phyloP scores from a whole-genome alignment of 495 filamentous ascomycete genomes.

The Viridothelium virens region DNA sequence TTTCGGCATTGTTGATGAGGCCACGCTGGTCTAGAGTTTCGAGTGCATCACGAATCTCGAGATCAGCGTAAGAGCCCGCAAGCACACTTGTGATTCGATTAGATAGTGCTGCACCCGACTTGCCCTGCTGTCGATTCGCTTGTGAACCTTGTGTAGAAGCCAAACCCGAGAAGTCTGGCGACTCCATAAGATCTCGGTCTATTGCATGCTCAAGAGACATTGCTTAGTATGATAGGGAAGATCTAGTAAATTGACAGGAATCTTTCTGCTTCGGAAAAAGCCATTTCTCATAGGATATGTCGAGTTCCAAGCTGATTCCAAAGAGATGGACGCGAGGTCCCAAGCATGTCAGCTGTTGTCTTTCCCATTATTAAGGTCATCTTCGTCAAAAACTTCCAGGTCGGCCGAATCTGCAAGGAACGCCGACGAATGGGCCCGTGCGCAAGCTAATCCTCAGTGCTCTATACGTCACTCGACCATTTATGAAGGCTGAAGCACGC shows the following conservation, averaged over 20 bases:
- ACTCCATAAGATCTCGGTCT: neutral
- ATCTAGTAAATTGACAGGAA: no score
- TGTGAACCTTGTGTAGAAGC: conserved; percentile 39
- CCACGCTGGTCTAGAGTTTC: conserved; percentile 63
- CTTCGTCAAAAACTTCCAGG: no score
- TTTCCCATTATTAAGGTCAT: neutral
- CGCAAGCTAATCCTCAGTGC: neutral
- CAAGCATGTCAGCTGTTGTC: neutral
- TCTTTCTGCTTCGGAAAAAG: no score
- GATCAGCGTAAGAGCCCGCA: conserved; percentile 85
- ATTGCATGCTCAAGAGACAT: neutral
- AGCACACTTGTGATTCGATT: conserved; percentile 75
- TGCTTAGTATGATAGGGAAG: neutral
- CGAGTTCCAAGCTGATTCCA: neutral
- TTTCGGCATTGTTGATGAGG: conserved; percentile 68
- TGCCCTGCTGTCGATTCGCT: conserved; percentile 3
- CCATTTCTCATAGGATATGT: neutral
- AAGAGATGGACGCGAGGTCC: neutral
- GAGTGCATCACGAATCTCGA: conserved; percentile 83
- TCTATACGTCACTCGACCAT: conserved; percentile 5
- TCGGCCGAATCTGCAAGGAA: neutral
- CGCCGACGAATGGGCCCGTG: neutral
- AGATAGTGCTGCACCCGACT: conserved; percentile 45
- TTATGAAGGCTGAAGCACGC: neutral
- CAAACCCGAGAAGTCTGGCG: conserved; percentile 17